Evolutionary conservation across 192 early-diverging fungal species (phyloP).

Genomic region (Geosiphon pyriformis): DNA sequence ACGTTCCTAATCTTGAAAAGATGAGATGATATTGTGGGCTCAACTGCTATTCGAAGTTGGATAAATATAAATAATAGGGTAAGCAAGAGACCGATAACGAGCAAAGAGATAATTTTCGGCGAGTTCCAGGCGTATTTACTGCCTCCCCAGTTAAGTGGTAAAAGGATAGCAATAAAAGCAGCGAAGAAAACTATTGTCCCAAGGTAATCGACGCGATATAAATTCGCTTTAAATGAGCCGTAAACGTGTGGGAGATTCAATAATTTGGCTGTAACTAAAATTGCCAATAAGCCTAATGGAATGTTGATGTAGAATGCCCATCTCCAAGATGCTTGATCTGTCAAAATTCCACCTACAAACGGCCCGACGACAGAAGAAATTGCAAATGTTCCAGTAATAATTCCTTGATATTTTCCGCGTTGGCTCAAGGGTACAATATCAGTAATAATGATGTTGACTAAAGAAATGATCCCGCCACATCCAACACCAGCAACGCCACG

Average conservation of each 20-base stretch:
- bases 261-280: conserved; percentile 17
- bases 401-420: conserved; percentile 51
- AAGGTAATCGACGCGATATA: conserved; percentile 30
- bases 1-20: conserved; percentile 54
- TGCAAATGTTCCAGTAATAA: conserved; percentile 51
- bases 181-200: conserved; percentile 31
- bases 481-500: conserved; percentile 56
- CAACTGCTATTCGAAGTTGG: conserved; percentile 52
- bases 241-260: conserved; percentile 23
- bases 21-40: conserved; percentile 51
- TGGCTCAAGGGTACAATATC: conserved; percentile 55
- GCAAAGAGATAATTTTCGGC: conserved; percentile 40
- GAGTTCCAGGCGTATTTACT: not conserved
- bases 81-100: conserved; percentile 43
- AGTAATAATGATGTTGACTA: conserved; percentile 58
- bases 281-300: conserved; percentile 23
- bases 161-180: conserved; percentile 28
- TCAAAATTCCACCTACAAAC: conserved; percentile 35
- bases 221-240: conserved; percentile 23
- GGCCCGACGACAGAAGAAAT: conserved; percentile 44
- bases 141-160: conserved; percentile 35
- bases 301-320: conserved; percentile 40
- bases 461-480: conserved; percentile 47
- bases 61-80: conserved; percentile 41
- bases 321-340: conserved; percentile 35